Conservation (phyloP, 129 eudicot species). For the Heracleum sosnowskyi region DNA sequence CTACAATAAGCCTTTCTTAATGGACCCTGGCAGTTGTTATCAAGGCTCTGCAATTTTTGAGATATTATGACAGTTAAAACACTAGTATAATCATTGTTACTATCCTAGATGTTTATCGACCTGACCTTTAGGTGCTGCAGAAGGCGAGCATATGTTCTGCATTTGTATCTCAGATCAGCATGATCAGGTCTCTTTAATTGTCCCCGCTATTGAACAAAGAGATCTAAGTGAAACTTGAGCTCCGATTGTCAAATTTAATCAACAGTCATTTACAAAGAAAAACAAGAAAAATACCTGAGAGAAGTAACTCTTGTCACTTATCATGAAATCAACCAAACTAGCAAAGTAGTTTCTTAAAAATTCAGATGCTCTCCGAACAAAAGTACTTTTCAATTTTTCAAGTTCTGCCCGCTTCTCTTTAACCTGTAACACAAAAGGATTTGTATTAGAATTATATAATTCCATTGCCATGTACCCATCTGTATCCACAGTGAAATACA, state of each 20-base stretch:
- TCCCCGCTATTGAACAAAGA: slow-evolving; percentile 63
- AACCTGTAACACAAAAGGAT: slow-evolving; percentile 40
- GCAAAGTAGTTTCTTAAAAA: slow-evolving; percentile 87
- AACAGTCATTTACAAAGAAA: slow-evolving; percentile 9
- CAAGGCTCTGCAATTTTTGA: slow-evolving; percentile 66
- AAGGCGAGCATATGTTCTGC: no score
- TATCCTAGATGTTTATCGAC: slow-evolving; percentile 12
- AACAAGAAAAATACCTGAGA: slow-evolving; percentile 58
- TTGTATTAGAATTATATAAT: neutral
- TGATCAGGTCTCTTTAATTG: slow-evolving; percentile 95
- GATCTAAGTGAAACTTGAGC: slow-evolving; percentile 9
- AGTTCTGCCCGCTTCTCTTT: slow-evolving; percentile 85
- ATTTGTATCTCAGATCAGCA: no score
- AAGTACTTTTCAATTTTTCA: slow-evolving; percentile 73
- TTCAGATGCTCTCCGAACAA: slow-evolving; percentile 95
- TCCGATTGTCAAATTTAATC: neutral
- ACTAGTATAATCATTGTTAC: slow-evolving; percentile 7
- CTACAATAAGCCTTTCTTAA: slow-evolving; percentile 93
- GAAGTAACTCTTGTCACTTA: slow-evolving; percentile 89
- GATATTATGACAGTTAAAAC: slow-evolving; percentile 1
- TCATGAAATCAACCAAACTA: slow-evolving; percentile 97
- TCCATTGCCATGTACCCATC: neutral
- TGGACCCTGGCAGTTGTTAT: slow-evolving; percentile 72
- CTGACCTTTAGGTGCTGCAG: no score
- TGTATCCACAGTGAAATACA: neutral